A percentile compares a stretch with the other conserved stretches of the same genome.
phyloP scores from a whole-genome alignment of 2,329 filamentous ascomycete genomes.

The Gnomoniopsis smithogilvyi region DNA sequence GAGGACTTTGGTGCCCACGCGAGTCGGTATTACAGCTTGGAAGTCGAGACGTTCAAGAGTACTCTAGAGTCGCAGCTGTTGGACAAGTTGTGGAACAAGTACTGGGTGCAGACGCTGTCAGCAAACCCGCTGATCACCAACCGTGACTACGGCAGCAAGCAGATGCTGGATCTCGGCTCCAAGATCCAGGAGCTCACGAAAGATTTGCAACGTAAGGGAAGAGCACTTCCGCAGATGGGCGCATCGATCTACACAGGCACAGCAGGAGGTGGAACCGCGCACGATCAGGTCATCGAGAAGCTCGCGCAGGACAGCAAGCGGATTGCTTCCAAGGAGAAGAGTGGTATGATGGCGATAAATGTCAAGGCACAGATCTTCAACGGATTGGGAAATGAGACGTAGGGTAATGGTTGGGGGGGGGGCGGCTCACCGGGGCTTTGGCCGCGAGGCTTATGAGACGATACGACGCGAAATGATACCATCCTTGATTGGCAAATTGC shows the following conservation, averaged over 20 bases:
- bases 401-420: background rate
- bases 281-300: conserved; percentile 54
- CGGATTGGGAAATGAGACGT: conserved; percentile 28
- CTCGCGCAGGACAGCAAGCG: conserved; percentile 58
- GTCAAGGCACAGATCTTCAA: conserved; percentile 64
- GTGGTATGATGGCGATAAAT: conserved; percentile 59
- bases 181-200: conserved; percentile 69
- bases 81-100: conserved; percentile 95
- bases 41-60: conserved; percentile 93
- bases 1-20: conserved; percentile 95
- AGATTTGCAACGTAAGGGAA: conserved; percentile 30
- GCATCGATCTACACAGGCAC: conserved; percentile 20
- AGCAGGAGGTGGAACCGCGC: conserved; percentile 24
- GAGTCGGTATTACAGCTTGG: conserved; percentile 84
- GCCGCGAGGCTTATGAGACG: background rate
- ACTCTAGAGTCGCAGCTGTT: conserved; percentile 83
- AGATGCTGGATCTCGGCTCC: conserved; percentile 81
- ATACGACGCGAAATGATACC: conserved; percentile 2
- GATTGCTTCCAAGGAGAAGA: conserved; percentile 59
- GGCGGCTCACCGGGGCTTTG: background rate
- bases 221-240: conserved; percentile 24
- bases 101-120: conserved; percentile 95
- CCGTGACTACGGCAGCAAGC: conserved; percentile 87
- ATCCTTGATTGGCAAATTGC: background rate
- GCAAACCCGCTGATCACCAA: conserved; percentile 89